Conservation (phyloP, 176 grass and related monocot species). For the Rhipidocladum racemiflorum region DNA sequence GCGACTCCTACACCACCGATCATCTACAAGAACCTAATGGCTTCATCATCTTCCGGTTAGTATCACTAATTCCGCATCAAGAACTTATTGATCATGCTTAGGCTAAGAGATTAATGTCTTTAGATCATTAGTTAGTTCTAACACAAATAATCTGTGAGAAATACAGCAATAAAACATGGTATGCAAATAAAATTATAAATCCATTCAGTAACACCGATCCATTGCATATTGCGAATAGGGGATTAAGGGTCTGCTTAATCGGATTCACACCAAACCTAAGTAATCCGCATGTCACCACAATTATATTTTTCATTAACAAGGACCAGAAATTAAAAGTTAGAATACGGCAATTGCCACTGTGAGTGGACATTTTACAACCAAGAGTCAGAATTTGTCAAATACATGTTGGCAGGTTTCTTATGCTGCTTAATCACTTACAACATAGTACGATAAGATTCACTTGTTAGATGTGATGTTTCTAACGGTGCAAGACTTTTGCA, state of each 20-base stretch:
- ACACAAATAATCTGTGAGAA: constrained; percentile 16
- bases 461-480: background rate
- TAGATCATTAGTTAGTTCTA: no score
- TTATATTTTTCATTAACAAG: background rate
- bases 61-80: no score
- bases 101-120: no score
- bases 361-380: background rate
- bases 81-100: no score
- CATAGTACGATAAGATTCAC: background rate
- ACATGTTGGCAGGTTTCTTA: background rate
- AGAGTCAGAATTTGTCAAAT: background rate
- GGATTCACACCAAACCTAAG: background rate
- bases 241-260: background rate
- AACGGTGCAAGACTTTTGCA: background rate
- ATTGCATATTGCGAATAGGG: background rate
- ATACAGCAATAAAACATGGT: background rate
- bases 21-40: no score
- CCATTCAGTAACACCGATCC: background rate
- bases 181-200: constrained; percentile 4
- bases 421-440: background rate
- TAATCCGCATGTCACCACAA: background rate
- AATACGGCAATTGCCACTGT: background rate
- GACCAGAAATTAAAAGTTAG: background rate
- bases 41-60: no score
- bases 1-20: no score